Evolutionary conservation across 495 filamentous ascomycete genomes (phyloP), one percentile per base, ranked within the genome.

Genomic region (Pyrenula aspistea): DNA sequence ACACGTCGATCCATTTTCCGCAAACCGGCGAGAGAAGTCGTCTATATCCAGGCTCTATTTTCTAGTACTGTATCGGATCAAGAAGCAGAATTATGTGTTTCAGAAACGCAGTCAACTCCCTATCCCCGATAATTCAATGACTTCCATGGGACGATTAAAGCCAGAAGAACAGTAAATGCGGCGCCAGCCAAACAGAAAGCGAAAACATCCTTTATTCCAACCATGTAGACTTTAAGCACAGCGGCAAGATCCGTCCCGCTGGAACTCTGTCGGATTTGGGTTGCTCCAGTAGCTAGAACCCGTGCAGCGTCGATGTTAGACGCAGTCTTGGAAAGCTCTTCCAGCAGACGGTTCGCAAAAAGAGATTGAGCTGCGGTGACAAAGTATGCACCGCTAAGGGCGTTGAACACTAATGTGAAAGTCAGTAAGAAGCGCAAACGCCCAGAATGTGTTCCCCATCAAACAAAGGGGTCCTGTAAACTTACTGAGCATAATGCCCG

Each of bases 211-310:
- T 76, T 77, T 56, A 86, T 61, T 2, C 79, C 81, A 2, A 57
- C 64, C 77, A 83, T 81, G 66, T 85, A 86, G 12, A 75, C 78
- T 0, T 59, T 24, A 12, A 83, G 50, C 19, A 86, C 69, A 4
- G 71, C 76, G 0, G 68, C 51, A n/a, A n/a, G n/a, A n/a, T 71
- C 51, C 1, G 73, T 67, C 4, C 65, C 51, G 0, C 65, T 49
- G 57, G 80, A 77, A 0, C 71, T 68, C 15, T 63, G 56, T 2
- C 69, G 67, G 2, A 83, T 57, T 36, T 75, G 60, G 0, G 76
- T 65, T 1, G 76, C 78, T 1, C 79, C 78, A 10, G 71, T 72
- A 4, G 49, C 56, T n/a, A 82, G 53, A 1, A 81, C 66, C 2
- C 56, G 10, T 0, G 19, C 23, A 0, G 77, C 66, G 60, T 74